phyloP scores from a whole-genome alignment of 2,329 filamentous ascomycete species.

The Stemphylium lycopersici region DNA sequence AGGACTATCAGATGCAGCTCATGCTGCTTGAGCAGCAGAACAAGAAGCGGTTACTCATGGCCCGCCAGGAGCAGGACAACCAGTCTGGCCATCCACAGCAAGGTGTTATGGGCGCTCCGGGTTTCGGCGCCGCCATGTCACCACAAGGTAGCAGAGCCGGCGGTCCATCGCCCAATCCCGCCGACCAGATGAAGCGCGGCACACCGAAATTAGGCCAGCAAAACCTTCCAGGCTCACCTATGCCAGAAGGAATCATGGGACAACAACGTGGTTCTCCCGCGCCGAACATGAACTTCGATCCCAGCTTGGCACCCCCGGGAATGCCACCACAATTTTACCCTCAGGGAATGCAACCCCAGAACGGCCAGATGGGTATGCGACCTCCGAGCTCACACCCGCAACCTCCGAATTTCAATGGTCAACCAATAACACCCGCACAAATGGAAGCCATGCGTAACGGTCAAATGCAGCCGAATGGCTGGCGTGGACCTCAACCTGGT shows the following conservation, averaged over 20 bases:
- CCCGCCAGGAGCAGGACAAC: conserved; percentile 77
- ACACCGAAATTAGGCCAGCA: conserved; percentile 75
- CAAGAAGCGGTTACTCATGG: conserved; percentile 85
- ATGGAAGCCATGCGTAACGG: conserved; percentile 53
- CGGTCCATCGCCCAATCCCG: conserved; percentile 76
- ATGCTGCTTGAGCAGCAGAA: conserved; percentile 89
- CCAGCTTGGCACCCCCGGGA: conserved; percentile 56
- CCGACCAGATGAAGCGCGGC: conserved; percentile 79
- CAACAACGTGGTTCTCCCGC: conserved; percentile 66
- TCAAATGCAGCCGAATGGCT: conserved; percentile 47
- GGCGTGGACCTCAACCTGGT: conserved; percentile 48
- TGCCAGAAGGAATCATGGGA: conserved; percentile 72
- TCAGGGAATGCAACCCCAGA: conserved; percentile 36
- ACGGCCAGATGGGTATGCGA: conserved; percentile 61
- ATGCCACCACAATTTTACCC: conserved; percentile 49
- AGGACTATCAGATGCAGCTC: conserved; percentile 89
- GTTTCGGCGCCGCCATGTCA: conserved; percentile 70
- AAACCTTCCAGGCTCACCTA: conserved; percentile 69
- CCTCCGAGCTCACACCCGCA: conserved; percentile 54
- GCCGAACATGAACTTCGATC: conserved; percentile 60
- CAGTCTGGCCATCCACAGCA: conserved; percentile 59
- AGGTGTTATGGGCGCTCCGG: conserved; percentile 56
- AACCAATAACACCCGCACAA: conserved; percentile 66
- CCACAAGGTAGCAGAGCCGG: conserved; percentile 71
- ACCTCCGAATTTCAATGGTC: conserved; percentile 62